Evolutionary conservation across 2,329 filamentous ascomycete species (phyloP).

Genomic region (Fusarium duplospermum): DNA sequence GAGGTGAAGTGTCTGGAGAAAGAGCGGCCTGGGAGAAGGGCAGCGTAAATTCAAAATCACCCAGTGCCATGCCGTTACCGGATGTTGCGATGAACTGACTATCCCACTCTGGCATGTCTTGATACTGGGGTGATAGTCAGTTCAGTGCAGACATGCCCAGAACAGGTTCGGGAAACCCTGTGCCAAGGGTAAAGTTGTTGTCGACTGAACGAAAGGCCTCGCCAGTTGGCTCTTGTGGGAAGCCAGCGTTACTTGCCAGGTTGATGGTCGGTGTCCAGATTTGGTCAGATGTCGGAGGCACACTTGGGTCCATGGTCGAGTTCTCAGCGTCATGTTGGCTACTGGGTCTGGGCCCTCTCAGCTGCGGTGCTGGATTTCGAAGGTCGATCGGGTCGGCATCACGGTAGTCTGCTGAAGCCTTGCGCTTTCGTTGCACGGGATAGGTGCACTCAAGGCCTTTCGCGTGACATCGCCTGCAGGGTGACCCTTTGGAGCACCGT

Average conservation of each 20-base stretch:
- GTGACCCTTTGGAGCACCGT: conserved; percentile 29
- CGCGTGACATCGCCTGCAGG: conserved; percentile 22
- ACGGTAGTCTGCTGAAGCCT: neutral
- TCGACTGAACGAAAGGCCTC: neutral
- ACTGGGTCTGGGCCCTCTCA: neutral
- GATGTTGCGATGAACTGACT: neutral
- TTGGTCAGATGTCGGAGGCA: neutral
- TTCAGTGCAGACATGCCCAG: neutral
- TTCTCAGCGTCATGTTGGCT: neutral
- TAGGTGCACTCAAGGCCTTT: conserved; percentile 16
- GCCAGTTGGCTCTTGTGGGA: neutral
- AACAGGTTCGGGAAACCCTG: neutral
- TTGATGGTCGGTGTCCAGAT: neutral
- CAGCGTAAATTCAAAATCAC: neutral
- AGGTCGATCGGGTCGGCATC: neutral
- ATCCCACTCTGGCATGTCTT: neutral
- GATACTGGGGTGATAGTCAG: neutral
- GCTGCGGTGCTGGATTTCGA: neutral
- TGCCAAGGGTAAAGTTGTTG: neutral
- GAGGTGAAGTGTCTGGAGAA: neutral
- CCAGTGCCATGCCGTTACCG: neutral
- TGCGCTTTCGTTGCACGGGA: neutral
- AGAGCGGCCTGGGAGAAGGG: neutral
- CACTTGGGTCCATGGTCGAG: neutral
- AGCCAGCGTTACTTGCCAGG: neutral